Evolutionary conservation across 805 yeast species (phyloP).

Genomic region (Barnettozyma siamensis): DNA sequence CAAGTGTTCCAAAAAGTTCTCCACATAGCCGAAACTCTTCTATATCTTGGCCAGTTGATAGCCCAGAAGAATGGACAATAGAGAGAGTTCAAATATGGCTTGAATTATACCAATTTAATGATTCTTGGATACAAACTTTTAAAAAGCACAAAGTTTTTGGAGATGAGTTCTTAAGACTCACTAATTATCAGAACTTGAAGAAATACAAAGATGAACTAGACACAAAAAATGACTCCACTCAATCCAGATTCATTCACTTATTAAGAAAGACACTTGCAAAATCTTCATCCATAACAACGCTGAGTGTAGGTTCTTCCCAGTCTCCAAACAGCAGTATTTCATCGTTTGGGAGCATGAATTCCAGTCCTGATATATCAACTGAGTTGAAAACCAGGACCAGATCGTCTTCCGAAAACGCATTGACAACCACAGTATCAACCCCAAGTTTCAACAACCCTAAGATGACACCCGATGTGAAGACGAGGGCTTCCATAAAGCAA

Average conservation of each 20-base stretch:
- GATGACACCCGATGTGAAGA: neutral
- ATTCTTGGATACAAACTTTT: slow-evolving; percentile 68
- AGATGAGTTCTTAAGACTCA: slow-evolving; percentile 56
- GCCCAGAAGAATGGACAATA: slow-evolving; percentile 64
- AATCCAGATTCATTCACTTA: slow-evolving; percentile 49
- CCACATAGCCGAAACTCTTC: slow-evolving; percentile 24
- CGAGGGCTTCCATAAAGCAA: neutral
- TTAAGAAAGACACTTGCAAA: slow-evolving; percentile 38
- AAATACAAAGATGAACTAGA: slow-evolving; percentile 34
- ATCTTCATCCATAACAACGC: slow-evolving; percentile 17
- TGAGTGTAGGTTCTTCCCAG: slow-evolving; percentile 13
- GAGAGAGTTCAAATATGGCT: slow-evolving; percentile 68
- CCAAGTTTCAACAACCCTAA: slow-evolving; percentile 21
- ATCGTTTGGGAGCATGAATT: slow-evolving; percentile 18
- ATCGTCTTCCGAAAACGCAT: slow-evolving; percentile 29
- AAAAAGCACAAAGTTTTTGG: slow-evolving; percentile 52
- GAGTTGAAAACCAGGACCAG: slow-evolving; percentile 11
- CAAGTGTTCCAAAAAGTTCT: slow-evolving; percentile 7
- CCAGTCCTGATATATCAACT: slow-evolving; percentile 14
- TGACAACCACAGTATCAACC: slow-evolving; percentile 32
- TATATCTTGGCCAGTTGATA: slow-evolving; percentile 43
- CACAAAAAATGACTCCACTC: slow-evolving; percentile 44
- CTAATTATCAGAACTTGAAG: slow-evolving; percentile 59
- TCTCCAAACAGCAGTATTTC: slow-evolving; percentile 14
- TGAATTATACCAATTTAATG: slow-evolving; percentile 59